Evolutionary conservation across 1,284 basidiomycete genomes (phyloP).

Genomic region (Uromyces viciae-fabae): DNA sequence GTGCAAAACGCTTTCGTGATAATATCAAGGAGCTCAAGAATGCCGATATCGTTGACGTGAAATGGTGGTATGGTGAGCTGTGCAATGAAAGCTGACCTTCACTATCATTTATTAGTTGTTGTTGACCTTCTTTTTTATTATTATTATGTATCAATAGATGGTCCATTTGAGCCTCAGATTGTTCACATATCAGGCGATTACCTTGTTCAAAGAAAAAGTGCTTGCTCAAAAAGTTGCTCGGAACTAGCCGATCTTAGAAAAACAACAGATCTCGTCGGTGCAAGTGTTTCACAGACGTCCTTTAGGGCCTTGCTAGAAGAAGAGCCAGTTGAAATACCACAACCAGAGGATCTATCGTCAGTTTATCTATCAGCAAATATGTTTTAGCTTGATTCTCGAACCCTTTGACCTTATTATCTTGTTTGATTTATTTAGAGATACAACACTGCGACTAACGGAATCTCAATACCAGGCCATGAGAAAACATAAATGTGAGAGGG

Average conservation of each 20-base stretch:
- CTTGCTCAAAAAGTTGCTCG: not conserved
- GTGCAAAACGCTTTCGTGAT: not conserved
- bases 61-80: constrained; percentile 29
- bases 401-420: not conserved
- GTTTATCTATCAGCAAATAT: not conserved
- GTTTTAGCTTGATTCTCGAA: not conserved
- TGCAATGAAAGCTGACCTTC: no score
- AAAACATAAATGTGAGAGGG: not conserved
- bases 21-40: not conserved
- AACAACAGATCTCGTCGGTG: constrained; percentile 20
- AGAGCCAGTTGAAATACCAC: constrained; percentile 10
- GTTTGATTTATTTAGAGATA: not conserved
- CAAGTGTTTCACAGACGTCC: constrained; percentile 9
- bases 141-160: not conserved
- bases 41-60: not conserved
- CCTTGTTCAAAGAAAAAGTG: not conserved
- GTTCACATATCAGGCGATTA: constrained; percentile 17
- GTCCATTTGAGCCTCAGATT: constrained; percentile 20
- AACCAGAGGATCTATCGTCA: constrained; percentile 28
- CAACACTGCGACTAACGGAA: not conserved
- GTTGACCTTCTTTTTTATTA: not conserved
- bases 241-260: not conserved
- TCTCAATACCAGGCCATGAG: constrained; percentile 21
- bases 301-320: not conserved
- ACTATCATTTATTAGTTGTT: not conserved